phyloP scores from a whole-genome alignment of 108 stramenopile genomes.

The Skeletonema costatum region DNA sequence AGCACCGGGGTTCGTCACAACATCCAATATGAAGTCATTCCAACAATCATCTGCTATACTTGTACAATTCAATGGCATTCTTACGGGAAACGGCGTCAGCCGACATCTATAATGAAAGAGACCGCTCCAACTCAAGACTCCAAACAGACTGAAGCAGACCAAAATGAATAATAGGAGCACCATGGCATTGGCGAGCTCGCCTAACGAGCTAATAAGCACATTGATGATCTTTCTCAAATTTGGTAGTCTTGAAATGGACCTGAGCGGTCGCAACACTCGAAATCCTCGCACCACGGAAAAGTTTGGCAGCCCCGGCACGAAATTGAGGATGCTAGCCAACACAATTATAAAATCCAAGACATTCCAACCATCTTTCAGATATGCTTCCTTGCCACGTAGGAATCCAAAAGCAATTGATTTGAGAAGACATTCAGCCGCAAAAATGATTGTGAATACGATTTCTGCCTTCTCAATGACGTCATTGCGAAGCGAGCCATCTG shows the following conservation, averaged over 20 bases:
- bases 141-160: slow-evolving; percentile 70
- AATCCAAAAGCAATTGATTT: slow-evolving; percentile 69
- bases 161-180: slow-evolving; percentile 61
- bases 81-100: slow-evolving; percentile 59
- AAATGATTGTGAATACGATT: slow-evolving; percentile 46
- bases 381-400: slow-evolving; percentile 28
- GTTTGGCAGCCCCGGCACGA: slow-evolving; percentile 62
- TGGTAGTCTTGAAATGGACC: slow-evolving; percentile 61
- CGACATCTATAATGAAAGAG: slow-evolving; percentile 62
- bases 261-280: slow-evolving; percentile 68
- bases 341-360: slow-evolving; percentile 62
- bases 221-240: slow-evolving; percentile 64
- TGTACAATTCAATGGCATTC: slow-evolving; percentile 45
- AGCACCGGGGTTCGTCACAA: slow-evolving; percentile 14
- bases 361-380: slow-evolving; percentile 73
- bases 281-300: slow-evolving; percentile 60
- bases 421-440: slow-evolving; percentile 58
- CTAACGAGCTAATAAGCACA: slow-evolving; percentile 54
- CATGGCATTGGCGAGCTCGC: slow-evolving; percentile 65
- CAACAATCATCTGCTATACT: slow-evolving; percentile 45
- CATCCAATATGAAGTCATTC: slow-evolving; percentile 32
- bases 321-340: slow-evolving; percentile 43
- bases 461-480: slow-evolving; percentile 27
- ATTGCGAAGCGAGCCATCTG: slow-evolving; percentile 26
- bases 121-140: slow-evolving; percentile 63